phyloP scores from a whole-genome alignment of 2,329 filamentous ascomycete species.

The Microcyclosporella mali region DNA sequence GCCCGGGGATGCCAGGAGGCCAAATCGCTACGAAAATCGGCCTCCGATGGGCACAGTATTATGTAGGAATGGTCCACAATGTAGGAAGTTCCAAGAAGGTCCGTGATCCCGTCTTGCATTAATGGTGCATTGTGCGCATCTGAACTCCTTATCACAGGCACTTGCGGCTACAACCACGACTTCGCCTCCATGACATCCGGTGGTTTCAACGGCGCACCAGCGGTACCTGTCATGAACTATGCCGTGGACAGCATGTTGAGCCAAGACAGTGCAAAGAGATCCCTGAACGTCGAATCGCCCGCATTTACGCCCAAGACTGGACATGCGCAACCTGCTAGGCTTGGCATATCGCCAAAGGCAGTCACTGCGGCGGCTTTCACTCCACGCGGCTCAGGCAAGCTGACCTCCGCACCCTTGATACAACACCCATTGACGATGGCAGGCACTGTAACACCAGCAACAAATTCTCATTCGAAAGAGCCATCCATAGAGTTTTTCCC shows the following conservation, averaged over 20 bases:
- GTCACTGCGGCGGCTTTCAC: constrained; percentile 85
- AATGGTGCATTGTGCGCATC: not conserved
- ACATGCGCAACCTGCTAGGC: constrained; percentile 51
- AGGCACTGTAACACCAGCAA: constrained; percentile 39
- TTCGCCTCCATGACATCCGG: constrained; percentile 25
- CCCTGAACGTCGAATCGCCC: constrained; percentile 89
- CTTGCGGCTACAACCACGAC: constrained; percentile 32
- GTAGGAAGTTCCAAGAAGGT: constrained; percentile 32
- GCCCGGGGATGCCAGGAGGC: constrained; percentile 27
- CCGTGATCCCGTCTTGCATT: not conserved
- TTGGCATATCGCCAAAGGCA: constrained; percentile 79
- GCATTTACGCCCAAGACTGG: constrained; percentile 60
- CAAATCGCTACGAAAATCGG: constrained; percentile 26
- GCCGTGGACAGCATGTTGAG: constrained; percentile 6
- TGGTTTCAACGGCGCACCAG: constrained; percentile 24
- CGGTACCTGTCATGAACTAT: not conserved
- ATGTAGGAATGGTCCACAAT: constrained; percentile 32
- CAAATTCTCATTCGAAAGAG: constrained; percentile 39
- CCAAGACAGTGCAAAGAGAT: constrained; percentile 53
- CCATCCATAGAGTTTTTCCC: constrained; percentile 39
- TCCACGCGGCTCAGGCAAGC: constrained; percentile 48
- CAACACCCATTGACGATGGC: constrained; percentile 1
- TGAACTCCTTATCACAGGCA: constrained; percentile 17
- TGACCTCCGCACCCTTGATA: not conserved
- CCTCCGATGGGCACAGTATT: constrained; percentile 23